Base-by-base conservation (phyloP, 805 yeast genomes). In the Deakozyma indianensis region DNA sequence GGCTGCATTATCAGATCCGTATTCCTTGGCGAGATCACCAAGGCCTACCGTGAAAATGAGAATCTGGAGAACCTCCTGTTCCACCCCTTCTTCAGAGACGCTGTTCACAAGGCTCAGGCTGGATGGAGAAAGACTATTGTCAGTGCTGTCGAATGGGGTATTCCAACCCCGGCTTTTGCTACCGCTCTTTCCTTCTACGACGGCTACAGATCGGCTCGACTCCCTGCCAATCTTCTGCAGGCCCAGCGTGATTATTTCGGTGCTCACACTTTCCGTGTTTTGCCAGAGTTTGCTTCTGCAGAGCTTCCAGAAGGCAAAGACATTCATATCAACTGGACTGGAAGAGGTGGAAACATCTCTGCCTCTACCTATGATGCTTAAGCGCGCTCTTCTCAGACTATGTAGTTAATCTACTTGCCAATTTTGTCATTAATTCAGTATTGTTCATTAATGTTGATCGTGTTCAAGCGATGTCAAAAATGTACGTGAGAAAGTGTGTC, bases 171-270 rank as follows among this genome's bases (percentile, higher is more conserved):
- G 59, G 96, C 97, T 58, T 87, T 88, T 78, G 68, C 95, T 52
- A 87, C 97, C 54, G 98, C 97, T 59, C 75, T 90, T 69, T 72
- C 96, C 48, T 90, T 90, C 87, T 92, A 85, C 77, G 98, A 90
- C 66, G 97, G 97, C 69, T 88, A 84, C 86, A 83, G 97, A 80
- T 82, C 95, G 50, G 94, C 77, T 53, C 77, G 81, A 67, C 74
- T 88, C 63, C 97, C 97, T 64, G 98, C 98, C 56, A 90, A 90
- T 82, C 77, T 90, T 70, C 75, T 90, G 66, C 98, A 90, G 75
- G 98, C 97, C 62, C 98, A 90, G 78, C 86, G 98, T 78, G 98
- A 90, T 69, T 90, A 87, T 85, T 90, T 90, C 63, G 98, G 98
- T 72, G 97, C 98, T 55, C 98, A 90, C 78, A 92, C 98, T 63